These are phyloP conservation scores for Suhomyces bokatorum DNA, from an alignment of 1,139 yeast genomes.

Conservation along the genomic window DNA sequence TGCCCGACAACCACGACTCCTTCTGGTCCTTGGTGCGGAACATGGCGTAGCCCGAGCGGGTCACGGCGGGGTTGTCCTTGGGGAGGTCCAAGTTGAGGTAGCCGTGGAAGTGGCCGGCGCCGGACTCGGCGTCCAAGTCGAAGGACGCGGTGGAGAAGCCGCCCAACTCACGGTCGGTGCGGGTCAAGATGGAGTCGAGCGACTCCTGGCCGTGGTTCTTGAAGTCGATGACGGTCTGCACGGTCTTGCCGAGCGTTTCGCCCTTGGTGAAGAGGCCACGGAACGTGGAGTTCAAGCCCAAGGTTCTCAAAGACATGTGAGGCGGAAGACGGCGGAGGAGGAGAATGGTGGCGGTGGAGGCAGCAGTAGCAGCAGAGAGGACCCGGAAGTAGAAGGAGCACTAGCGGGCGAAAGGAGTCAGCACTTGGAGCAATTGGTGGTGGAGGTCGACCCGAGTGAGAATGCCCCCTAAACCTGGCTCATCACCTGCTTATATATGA, in stretches of 20 bases:
- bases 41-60: constrained; percentile 84
- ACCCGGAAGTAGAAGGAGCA: neutral
- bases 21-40: constrained; percentile 70
- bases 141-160: constrained; percentile 73
- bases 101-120: constrained; percentile 66
- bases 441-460: no score
- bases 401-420: no score
- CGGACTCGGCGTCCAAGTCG: constrained; percentile 34
- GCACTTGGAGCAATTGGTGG: neutral
- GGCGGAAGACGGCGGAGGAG: neutral
- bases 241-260: constrained; percentile 31
- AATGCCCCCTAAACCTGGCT: constrained; percentile 1
- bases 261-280: constrained; percentile 39
- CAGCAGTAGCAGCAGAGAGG: neutral
- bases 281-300: constrained; percentile 42
- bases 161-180: constrained; percentile 75
- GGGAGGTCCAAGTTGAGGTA: constrained; percentile 75
- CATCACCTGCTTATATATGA: constrained; percentile 7
- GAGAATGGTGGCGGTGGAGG: neutral
- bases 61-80: constrained; percentile 63
- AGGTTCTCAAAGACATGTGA: constrained; percentile 45
- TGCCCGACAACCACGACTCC: constrained; percentile 49
- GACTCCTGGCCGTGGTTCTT: constrained; percentile 41
- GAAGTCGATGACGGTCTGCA: constrained; percentile 57
- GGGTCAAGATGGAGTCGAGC: constrained; percentile 51